Evolutionary conservation across 805 yeast genomes (phyloP).

Genomic region (Ascoidea asiatica): DNA sequence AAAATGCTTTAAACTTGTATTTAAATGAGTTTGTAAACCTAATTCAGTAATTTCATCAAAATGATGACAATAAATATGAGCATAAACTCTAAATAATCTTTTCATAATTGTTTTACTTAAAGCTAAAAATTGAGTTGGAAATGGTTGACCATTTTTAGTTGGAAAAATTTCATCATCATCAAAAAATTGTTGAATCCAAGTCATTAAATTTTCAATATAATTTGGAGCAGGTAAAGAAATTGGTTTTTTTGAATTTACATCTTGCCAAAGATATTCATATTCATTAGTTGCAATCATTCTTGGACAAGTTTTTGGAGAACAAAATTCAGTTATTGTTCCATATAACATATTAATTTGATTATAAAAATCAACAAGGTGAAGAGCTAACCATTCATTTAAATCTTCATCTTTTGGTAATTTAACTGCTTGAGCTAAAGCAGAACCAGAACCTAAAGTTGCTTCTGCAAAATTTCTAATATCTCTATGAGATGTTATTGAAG

Average conservation of each 20-base stretch:
- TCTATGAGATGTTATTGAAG: constrained; percentile 41
- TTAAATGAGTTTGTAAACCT: constrained; percentile 83
- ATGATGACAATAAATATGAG: constrained; percentile 96
- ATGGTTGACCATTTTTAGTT: constrained; percentile 60
- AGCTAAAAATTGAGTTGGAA: constrained; percentile 70
- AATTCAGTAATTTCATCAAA: constrained; percentile 89
- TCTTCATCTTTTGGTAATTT: constrained; percentile 89
- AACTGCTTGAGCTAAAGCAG: constrained; percentile 85
- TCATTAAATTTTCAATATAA: constrained; percentile 85
- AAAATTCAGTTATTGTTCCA: constrained; percentile 90
- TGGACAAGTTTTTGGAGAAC: constrained; percentile 92
- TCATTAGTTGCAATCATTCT: constrained; percentile 96
- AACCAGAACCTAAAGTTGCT: constrained; percentile 87
- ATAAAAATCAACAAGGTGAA: constrained; percentile 93
- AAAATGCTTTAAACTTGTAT: constrained; percentile 90
- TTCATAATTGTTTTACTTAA: constrained; percentile 80
- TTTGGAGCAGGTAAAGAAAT: constrained; percentile 88
- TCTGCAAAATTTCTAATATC: constrained; percentile 85
- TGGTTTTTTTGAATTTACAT: constrained; percentile 55
- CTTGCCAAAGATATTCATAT: constrained; percentile 96
- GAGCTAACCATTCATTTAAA: constrained; percentile 89
- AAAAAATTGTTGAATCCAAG: constrained; percentile 86
- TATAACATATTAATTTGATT: constrained; percentile 94
- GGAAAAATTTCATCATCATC: constrained; percentile 91
- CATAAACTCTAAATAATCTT: constrained; percentile 85